Base-by-base conservation (phyloP, 2,329 filamentous ascomycete species). In the Diaporthe nobilis region DNA sequence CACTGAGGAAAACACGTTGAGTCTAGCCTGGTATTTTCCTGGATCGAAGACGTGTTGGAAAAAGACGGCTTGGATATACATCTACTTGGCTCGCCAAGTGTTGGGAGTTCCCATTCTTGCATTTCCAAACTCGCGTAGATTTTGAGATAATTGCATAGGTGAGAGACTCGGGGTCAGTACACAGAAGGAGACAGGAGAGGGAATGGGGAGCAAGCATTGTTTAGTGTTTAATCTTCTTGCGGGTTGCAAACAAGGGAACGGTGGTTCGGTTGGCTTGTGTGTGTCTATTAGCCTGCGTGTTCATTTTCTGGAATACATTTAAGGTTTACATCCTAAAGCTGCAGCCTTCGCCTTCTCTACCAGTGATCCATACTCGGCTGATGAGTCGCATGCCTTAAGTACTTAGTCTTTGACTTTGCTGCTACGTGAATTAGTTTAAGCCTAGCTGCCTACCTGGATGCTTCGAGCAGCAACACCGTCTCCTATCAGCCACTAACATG, bases 231-330 rank as follows among this genome's bases (percentile, higher is more conserved):
- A 75, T 77, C 42, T 77, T 75, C 28, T 67, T 53, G 72, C 51
- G 44, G 53, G 53, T 65, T 28, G 71, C 72, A 51, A 71, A 51
- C 61, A 31, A 25, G 44, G 61, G 28, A 22, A 39, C 31, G 39
- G 61, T 7, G 53, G 63, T 31, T 15, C 10, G 61, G 22, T n/a
- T 17, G 63, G 53, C 42, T 61, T 39, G 39, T 71, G n/a, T 34
- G 53, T 74, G 51, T 74, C 60, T 37, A 28, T 57, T 57, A 71
- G 65, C 55, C 49, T 74, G 25, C 55, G 37, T 71, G 47, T 53
- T 71, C 49, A 73, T 75, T 68, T 61, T 67, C 74, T 67, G 60
- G 67, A 76, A 76, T 75, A 76, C 75, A 76, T 75, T 75, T 74
- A 73, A 51, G 58, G 25, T 76, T 57, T 72, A 70, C 67, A 72